phyloP scores from a whole-genome alignment of 1,139 yeast genomes.

The Magnusiomyces fungicola region DNA sequence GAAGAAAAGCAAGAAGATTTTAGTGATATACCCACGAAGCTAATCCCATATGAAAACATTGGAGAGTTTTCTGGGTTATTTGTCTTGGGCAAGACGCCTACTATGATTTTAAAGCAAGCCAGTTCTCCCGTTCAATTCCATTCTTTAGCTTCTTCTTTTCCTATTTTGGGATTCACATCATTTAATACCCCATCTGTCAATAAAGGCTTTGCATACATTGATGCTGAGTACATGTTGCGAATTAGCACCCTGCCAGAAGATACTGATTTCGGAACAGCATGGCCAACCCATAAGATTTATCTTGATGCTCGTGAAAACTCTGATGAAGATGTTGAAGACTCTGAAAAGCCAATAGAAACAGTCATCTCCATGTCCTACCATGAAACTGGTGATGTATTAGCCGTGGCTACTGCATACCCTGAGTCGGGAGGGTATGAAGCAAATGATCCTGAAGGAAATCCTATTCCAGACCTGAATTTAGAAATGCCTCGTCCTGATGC shows the following conservation, averaged over 20 bases:
- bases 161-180: slow-evolving; percentile 32
- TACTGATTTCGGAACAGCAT: slow-evolving; percentile 52
- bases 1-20: slow-evolving; percentile 50
- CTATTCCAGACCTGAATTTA: slow-evolving; percentile 52
- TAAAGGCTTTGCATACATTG: slow-evolving; percentile 65
- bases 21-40: slow-evolving; percentile 1
- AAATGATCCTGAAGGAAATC: slow-evolving; percentile 67
- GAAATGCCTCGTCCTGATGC: slow-evolving; percentile 45
- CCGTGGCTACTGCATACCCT: slow-evolving; percentile 51
- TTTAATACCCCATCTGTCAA: slow-evolving; percentile 29
- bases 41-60: slow-evolving; percentile 14
- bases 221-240: slow-evolving; percentile 63
- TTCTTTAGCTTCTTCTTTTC: slow-evolving; percentile 52
- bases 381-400: slow-evolving; percentile 52
- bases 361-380: slow-evolving; percentile 67
- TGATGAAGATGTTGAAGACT: not conserved
- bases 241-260: slow-evolving; percentile 50
- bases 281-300: slow-evolving; percentile 51
- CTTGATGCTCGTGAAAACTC: slow-evolving; percentile 39
- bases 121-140: slow-evolving; percentile 62
- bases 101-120: slow-evolving; percentile 55
- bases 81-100: slow-evolving; percentile 72
- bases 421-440: slow-evolving; percentile 49
- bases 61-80: slow-evolving; percentile 16
- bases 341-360: slow-evolving; percentile 23